Evolutionary conservation across 75 land plant species (phyloP).

Genomic region (Sequoiadendron giganteum): DNA sequence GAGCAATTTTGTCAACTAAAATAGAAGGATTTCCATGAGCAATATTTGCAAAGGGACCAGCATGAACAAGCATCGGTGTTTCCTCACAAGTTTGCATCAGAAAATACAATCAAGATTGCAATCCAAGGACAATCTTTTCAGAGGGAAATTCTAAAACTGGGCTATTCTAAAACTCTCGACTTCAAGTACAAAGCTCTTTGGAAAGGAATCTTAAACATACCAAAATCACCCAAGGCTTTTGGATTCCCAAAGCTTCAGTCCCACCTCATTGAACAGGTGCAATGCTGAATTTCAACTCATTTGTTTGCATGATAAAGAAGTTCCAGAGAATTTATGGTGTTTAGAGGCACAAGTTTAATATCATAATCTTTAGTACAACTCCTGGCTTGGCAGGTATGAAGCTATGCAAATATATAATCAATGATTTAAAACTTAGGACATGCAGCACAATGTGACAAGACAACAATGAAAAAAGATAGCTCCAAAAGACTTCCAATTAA

Average conservation of each 20-base stretch:
- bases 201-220: neutral
- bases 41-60: slow-evolving; percentile 99
- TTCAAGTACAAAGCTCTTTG: neutral
- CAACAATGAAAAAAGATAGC: neutral
- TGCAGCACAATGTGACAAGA: neutral
- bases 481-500: neutral
- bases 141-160: neutral
- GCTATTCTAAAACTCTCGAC: neutral
- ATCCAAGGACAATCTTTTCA: slow-evolving; percentile 2
- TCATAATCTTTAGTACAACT: neutral
- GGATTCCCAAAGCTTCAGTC: neutral
- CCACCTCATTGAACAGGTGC: neutral
- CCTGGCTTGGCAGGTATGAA: neutral
- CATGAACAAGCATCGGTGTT: slow-evolving; percentile 96
- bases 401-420: neutral
- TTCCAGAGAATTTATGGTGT: neutral
- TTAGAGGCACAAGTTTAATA: neutral
- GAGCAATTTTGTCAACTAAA: slow-evolving; percentile 93
- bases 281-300: neutral
- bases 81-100: slow-evolving; percentile 97
- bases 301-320: neutral
- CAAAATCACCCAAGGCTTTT: neutral
- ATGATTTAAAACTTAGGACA: neutral
- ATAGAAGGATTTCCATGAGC: slow-evolving; percentile 99
- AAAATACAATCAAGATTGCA: neutral